Evolutionary conservation across 2,329 filamentous ascomycete species (phyloP), one percentile per base, ranked within the genome.

Genomic region (Berkeleyomyces basicola): DNA sequence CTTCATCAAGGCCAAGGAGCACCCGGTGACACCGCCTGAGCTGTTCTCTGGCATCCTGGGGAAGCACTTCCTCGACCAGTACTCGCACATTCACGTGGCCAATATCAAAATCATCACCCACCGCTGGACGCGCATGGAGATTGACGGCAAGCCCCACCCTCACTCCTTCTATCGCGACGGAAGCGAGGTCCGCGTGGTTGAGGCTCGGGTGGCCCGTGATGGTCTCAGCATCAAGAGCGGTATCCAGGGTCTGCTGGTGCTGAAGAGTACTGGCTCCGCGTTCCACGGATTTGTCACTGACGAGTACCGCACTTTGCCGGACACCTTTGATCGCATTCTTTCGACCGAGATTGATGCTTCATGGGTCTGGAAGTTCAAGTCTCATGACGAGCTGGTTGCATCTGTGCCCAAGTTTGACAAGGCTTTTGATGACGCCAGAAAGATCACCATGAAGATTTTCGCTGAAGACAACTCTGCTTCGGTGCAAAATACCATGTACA

Each of bases 401-500:
- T 75, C 81, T 23, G 78, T 80, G 3, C 75, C 79, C 62, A 80
- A 82, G 68, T 99, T 97, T 72, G 85, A 96, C 72, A 75, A 78
- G 66, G 88, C 91, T 23, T 96, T 86, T 81, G 78, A 84, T 67
- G 79, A 80, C 61, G 90, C 90, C n/a, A 81, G 90, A 65, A 77
- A 79, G 61, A 93, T 95, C 72, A 96, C 91, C n/a, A 79, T 96
- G 73, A 87, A 88, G 76, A 88, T 85, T 0, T 99, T 99, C 70
- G 92, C 93, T 49, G 82, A 86, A 70, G 91, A 99, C 70, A 80
- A 90, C 71, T 95, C 89, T 70, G 88, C 93, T 57, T 95, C 89
- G 69, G 93, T 99, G 33, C 93, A 99, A 77, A 86, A 85, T 69
- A 97, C 92, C 65, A 97, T 99, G 93, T 99, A 96, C 79, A 95